Evolutionary conservation across 768 basidiomycete species (phyloP), one percentile per base, ranked within the genome.

Genomic region (Pisolithus orientalis): DNA sequence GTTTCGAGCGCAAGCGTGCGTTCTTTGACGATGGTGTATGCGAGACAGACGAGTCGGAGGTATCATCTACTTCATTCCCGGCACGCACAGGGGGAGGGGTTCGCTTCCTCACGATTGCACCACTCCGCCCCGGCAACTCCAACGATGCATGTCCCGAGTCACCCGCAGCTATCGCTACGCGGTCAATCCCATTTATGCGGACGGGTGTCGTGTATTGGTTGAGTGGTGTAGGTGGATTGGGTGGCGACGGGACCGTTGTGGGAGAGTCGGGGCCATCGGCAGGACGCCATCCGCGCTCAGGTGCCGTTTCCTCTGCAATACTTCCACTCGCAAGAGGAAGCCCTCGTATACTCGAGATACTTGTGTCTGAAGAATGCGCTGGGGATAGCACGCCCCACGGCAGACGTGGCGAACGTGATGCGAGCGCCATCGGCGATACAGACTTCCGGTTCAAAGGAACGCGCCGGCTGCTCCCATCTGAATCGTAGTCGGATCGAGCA

Each of bases 351-450:
- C 70, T 73, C 50, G 60, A 54, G 16, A 69, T 52, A 13, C 63
- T 65, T 51, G 55, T 53, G 44, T 76, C 77, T 34, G 76, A 75
- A 3, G 77, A 74, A 37, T 67, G 66, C 0, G 62, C 62, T 1
- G 75, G 74, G 6, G 77, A 77, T 2, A 72, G 75, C 70, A 25
- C 66, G 61, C 69, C 38, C 71, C 71, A 65, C 11, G 65, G 61
- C 10, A 65, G 60, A 52, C 59, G 67, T 29, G 66, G 63, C 17
- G 71, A 63, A 51, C 75, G 72, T 53, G 73, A 79, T 13, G 67
- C 70, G 31, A 80, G 73, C 16, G 86, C 85, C 82, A 87, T 84
- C 4, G 87, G 85, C 4, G 87, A 89, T 5, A 87, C 65, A 11
- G 83, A 80, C 55, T 77, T 77, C 31, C 87, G 79, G 62, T 86